Evolutionary conservation across 2,329 filamentous ascomycete species (phyloP).

Genomic region (Aspergillus ochraceus): DNA sequence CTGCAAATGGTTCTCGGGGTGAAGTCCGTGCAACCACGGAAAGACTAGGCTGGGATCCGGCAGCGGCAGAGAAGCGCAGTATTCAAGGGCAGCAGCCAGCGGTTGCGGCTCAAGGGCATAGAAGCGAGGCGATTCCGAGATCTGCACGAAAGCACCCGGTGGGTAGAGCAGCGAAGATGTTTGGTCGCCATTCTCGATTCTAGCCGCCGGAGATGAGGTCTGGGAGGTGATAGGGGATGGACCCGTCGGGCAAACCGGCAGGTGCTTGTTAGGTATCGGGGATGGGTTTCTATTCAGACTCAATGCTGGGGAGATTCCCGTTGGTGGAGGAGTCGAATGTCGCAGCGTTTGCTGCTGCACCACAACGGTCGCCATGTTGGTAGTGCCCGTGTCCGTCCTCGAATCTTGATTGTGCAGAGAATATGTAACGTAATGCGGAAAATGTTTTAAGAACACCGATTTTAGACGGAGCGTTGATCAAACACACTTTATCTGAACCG

Average conservation of each 20-base stretch:
- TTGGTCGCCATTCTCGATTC: slow-evolving; percentile 54
- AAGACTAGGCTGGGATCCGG: slow-evolving; percentile 86
- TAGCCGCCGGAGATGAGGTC: slow-evolving; percentile 64
- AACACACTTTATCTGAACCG: neutral
- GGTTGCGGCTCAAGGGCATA: slow-evolving; percentile 71
- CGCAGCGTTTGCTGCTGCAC: slow-evolving; percentile 48
- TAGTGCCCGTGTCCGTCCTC: neutral
- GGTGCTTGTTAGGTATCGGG: slow-evolving; percentile 81
- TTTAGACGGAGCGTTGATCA: neutral
- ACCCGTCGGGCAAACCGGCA: slow-evolving; percentile 85
- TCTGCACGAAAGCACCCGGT: slow-evolving; percentile 62
- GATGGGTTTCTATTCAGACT: slow-evolving; percentile 61
- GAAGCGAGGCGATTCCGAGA: slow-evolving; percentile 58
- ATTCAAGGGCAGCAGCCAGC: slow-evolving; percentile 72
- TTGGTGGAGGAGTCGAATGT: slow-evolving; percentile 51
- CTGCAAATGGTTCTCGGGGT: slow-evolving; percentile 85
- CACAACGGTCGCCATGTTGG: slow-evolving; percentile 48
- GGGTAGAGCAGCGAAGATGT: slow-evolving; percentile 74
- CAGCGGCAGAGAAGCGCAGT: slow-evolving; percentile 74
- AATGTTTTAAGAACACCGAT: neutral
- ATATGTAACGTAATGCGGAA: slow-evolving; percentile 9
- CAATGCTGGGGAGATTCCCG: slow-evolving; percentile 50
- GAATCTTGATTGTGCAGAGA: neutral
- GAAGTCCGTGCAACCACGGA: slow-evolving; percentile 92
- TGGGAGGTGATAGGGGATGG: slow-evolving; percentile 64